Conservation (phyloP, 2,329 filamentous ascomycete genomes). For the Capronia americana region DNA sequence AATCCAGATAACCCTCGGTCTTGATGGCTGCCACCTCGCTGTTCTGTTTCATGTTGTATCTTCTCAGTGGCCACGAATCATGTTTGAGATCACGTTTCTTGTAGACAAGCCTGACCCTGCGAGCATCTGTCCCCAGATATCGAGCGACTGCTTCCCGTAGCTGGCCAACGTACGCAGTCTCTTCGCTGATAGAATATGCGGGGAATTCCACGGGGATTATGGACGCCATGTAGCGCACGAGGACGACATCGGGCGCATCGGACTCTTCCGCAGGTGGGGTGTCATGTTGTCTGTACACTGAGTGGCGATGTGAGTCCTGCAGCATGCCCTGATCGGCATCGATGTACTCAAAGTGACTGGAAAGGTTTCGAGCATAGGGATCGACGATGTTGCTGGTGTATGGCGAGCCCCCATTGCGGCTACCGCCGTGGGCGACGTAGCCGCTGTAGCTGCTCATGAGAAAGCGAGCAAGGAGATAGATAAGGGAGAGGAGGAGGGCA, state of each 20-base stretch:
- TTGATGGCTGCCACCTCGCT: constrained; percentile 56
- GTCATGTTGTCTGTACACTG: constrained; percentile 18
- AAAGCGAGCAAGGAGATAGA: constrained; percentile 38
- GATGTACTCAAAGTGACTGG: constrained; percentile 39
- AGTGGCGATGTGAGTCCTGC: constrained; percentile 32
- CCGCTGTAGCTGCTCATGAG: constrained; percentile 39
- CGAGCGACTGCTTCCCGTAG: constrained; percentile 50
- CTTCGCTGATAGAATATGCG: constrained; percentile 56
- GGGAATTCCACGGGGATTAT: constrained; percentile 53
- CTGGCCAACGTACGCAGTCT: constrained; percentile 50
- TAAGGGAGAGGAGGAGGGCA: constrained; percentile 37
- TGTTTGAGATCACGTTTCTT: constrained; percentile 55
- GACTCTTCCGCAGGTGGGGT: constrained; percentile 42
- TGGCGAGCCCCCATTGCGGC: constrained; percentile 34
- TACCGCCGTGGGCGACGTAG: constrained; percentile 31
- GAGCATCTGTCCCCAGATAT: constrained; percentile 46
- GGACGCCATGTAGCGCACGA: constrained; percentile 51
- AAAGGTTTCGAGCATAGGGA: constrained; percentile 32
- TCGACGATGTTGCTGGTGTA: constrained; percentile 34
- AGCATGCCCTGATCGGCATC: constrained; percentile 36
- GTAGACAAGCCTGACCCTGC: constrained; percentile 54
- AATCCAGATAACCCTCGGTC: constrained; percentile 44
- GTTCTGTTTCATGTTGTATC: constrained; percentile 56
- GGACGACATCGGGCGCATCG: constrained; percentile 51
- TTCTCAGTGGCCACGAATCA: constrained; percentile 48